A percentile compares a stretch with the other conserved stretches of the same genome.
These are phyloP conservation scores for Neurospora hispaniola DNA, from an alignment of 495 filamentous ascomycete genomes.

Conservation along the genomic window DNA sequence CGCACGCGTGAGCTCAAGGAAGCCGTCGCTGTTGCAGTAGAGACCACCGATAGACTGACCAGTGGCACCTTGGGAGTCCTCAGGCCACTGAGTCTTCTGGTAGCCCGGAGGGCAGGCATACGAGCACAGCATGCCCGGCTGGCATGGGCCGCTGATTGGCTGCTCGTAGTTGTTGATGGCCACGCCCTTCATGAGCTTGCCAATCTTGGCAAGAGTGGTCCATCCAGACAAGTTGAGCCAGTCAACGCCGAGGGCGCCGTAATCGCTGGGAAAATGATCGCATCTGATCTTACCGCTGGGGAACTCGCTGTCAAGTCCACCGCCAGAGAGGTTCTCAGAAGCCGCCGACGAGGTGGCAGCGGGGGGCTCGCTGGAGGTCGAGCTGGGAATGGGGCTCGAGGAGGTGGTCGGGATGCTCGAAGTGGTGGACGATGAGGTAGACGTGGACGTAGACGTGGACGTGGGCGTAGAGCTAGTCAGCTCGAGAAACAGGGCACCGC, in stretches of 20 bases:
- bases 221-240: slow-evolving; percentile 66
- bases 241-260: slow-evolving; percentile 63
- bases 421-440: slow-evolving; percentile 7
- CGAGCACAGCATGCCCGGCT: slow-evolving; percentile 64
- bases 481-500: slow-evolving; percentile 27
- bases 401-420: slow-evolving; percentile 15
- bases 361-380: slow-evolving; percentile 12
- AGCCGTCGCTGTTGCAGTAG: slow-evolving; percentile 62
- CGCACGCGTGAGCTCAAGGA: slow-evolving; percentile 66
- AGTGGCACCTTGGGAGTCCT: slow-evolving; percentile 57
- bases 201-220: slow-evolving; percentile 63
- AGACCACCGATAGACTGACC: slow-evolving; percentile 87
- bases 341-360: slow-evolving; percentile 13
- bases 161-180: slow-evolving; percentile 48
- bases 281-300: slow-evolving; percentile 68
- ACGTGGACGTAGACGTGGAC: neutral
- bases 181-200: slow-evolving; percentile 25
- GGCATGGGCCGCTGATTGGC: slow-evolving; percentile 52
- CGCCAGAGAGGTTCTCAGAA: slow-evolving; percentile 13
- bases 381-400: slow-evolving; percentile 7
- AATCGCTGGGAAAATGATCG: slow-evolving; percentile 63
- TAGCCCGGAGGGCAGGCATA: slow-evolving; percentile 89
- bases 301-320: slow-evolving; percentile 58
- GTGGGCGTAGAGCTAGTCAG: slow-evolving; percentile 9
- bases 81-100: slow-evolving; percentile 89